Conservation (phyloP, 2,329 filamentous ascomycete genomes). For the Penicillium polonicum region DNA sequence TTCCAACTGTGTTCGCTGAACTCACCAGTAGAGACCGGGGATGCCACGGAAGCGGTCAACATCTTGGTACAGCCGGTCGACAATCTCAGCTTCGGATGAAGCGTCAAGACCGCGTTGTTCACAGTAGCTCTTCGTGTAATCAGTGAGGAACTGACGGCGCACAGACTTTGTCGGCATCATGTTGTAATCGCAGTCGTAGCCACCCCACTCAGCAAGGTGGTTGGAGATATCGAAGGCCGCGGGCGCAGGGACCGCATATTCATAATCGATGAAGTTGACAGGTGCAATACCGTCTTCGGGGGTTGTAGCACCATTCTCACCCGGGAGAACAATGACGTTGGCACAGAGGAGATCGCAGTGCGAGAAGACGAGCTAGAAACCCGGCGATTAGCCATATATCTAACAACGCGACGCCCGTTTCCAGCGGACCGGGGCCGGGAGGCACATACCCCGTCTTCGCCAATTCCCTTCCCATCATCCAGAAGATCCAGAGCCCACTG, state of each 20-base stretch:
- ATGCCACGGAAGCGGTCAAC: conserved; percentile 86
- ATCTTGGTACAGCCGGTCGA: conserved; percentile 69
- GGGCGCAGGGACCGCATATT: conserved; percentile 91
- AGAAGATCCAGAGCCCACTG: conserved; percentile 67
- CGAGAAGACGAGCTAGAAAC: conserved; percentile 74
- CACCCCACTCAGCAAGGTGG: conserved; percentile 97
- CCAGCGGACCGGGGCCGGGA: neutral
- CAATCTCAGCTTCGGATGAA: conserved; percentile 58
- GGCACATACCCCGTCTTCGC: conserved; percentile 65
- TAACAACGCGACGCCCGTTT: neutral
- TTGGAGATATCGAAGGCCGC: conserved; percentile 96
- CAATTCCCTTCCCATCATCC: conserved; percentile 73
- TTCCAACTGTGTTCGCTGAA: neutral
- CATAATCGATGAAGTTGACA: conserved; percentile 94
- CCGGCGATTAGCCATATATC: neutral
- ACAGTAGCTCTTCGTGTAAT: conserved; percentile 78
- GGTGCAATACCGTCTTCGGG: conserved; percentile 46
- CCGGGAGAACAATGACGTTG: conserved; percentile 81
- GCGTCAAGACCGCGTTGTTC: conserved; percentile 43
- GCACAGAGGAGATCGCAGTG: conserved; percentile 96
- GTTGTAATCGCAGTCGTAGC: conserved; percentile 89
- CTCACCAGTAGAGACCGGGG: conserved; percentile 74
- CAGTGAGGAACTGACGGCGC: conserved; percentile 74
- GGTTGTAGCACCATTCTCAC: conserved; percentile 29
- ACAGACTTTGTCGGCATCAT: conserved; percentile 76